Percentiles rank a stretch among this genome's conserved stretches.
Evolutionary conservation across 148 eudicot species (phyloP).

Genomic region (Chenopodium quinoa): DNA sequence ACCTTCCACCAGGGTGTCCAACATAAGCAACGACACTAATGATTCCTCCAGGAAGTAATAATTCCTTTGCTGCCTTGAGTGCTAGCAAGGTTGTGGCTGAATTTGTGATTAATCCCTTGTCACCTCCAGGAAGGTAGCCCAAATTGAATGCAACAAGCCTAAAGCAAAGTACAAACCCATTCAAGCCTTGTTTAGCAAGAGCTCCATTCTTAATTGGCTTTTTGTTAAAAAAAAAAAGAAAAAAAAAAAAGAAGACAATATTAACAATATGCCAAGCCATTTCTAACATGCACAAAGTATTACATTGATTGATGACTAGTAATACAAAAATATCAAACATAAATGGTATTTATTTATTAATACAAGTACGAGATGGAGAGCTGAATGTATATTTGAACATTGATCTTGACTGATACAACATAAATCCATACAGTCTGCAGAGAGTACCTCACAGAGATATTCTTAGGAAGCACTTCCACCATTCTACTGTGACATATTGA

Average conservation of each 20-base stretch:
- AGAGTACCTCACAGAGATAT: slow-evolving; percentile 55
- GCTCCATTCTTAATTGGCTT: background rate
- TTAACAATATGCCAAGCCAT: background rate
- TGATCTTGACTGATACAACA: background rate
- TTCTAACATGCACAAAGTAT: background rate
- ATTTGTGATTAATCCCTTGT: slow-evolving; percentile 62
- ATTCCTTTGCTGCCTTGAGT: slow-evolving; percentile 64
- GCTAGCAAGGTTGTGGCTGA: slow-evolving; percentile 68
- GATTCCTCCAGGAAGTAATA: slow-evolving; percentile 69
- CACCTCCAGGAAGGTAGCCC: slow-evolving; percentile 96
- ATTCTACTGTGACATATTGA: slow-evolving; percentile 74
- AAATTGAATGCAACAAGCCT: slow-evolving; percentile 98
- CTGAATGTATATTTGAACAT: background rate
- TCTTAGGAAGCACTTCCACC: slow-evolving; percentile 65
- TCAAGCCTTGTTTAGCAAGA: slow-evolving; percentile 1
- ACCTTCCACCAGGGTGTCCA: slow-evolving; percentile 98
- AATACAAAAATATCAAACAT: background rate
- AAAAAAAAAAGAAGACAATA: no score
- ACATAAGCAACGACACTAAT: slow-evolving; percentile 75
- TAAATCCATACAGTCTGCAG: background rate
- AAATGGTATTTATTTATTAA: background rate
- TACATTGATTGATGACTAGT: background rate
- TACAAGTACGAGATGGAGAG: background rate
- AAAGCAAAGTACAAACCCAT: slow-evolving; percentile 12
- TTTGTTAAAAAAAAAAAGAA: background rate